Evolutionary conservation across 306 rosid species (phyloP).

Genomic region (Acmispon strigosus): DNA sequence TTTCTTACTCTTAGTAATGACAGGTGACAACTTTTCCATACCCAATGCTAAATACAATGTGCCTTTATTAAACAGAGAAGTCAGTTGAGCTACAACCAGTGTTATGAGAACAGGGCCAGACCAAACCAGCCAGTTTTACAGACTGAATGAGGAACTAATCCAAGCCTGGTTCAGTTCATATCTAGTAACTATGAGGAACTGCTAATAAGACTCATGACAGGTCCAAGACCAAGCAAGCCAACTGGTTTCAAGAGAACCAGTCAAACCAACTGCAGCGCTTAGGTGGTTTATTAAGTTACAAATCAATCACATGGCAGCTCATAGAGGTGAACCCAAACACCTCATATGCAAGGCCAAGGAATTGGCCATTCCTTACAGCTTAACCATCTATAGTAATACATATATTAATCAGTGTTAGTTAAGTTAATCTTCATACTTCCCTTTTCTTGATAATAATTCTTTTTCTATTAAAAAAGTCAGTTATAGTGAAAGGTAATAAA

Average conservation of each 20-base stretch:
- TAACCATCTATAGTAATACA: background rate
- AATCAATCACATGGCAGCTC: background rate
- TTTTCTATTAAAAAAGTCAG: background rate
- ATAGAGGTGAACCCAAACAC: background rate
- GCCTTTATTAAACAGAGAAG: background rate
- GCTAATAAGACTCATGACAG: background rate
- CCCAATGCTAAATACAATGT: background rate
- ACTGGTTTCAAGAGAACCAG: background rate
- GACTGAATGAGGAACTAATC: background rate
- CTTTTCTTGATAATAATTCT: background rate
- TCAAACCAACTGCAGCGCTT: background rate
- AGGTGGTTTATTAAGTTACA: background rate
- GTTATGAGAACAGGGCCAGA: background rate
- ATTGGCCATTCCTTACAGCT: background rate
- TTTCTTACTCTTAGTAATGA: background rate
- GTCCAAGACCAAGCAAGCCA: background rate
- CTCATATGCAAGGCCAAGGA: background rate
- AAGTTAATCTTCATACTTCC: background rate
- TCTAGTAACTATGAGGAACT: background rate
- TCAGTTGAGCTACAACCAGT: background rate
- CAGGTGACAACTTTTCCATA: background rate
- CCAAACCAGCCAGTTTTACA: conserved; percentile 1
- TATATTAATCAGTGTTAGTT: background rate
- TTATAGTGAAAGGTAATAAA: background rate
- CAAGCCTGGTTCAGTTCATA: background rate